Evolutionary conservation across 352 stramenopile species (phyloP).

Genomic region (Phytophthora kernoviae): DNA sequence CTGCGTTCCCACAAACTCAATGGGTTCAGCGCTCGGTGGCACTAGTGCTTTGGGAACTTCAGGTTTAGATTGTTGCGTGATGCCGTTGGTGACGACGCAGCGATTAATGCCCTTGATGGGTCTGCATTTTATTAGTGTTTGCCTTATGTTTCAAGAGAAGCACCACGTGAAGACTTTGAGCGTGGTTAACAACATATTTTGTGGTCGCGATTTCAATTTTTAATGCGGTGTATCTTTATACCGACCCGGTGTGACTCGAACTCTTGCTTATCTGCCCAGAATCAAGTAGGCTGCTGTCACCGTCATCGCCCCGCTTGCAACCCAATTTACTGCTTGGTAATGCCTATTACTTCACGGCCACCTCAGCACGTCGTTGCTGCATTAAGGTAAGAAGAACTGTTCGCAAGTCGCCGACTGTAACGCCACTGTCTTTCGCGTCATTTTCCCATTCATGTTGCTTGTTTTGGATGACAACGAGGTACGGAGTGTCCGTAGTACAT

Average conservation of each 20-base stretch:
- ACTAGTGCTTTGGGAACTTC: conserved; percentile 79
- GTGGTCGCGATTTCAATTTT: no score
- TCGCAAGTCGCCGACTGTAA: conserved; percentile 57
- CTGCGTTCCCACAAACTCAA: conserved; percentile 57
- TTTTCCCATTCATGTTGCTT: conserved; percentile 6
- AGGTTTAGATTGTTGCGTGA: conserved; percentile 27
- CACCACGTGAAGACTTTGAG: not conserved
- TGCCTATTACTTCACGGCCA: conserved; percentile 18
- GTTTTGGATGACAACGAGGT: conserved; percentile 22
- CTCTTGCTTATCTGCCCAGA: no score
- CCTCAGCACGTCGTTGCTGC: conserved; percentile 33
- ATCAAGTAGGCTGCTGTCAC: no score
- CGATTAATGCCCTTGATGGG: not conserved
- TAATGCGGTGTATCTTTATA: no score
- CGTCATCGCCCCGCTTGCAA: no score
- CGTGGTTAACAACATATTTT: not conserved
- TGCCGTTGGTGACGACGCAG: not conserved
- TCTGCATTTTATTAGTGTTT: not conserved
- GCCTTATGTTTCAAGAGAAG: not conserved
- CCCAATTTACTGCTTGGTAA: no score
- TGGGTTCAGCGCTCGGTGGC: conserved; percentile 87
- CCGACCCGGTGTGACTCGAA: no score
- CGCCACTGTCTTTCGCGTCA: conserved; percentile 16
- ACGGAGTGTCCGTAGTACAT: conserved; percentile 60
- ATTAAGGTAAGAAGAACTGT: conserved; percentile 49